A percentile compares a stretch with the other conserved stretches of the same genome.
phyloP scores from a whole-genome alignment of 75 land plant species.

The Selaginella moellendorffii region DNA sequence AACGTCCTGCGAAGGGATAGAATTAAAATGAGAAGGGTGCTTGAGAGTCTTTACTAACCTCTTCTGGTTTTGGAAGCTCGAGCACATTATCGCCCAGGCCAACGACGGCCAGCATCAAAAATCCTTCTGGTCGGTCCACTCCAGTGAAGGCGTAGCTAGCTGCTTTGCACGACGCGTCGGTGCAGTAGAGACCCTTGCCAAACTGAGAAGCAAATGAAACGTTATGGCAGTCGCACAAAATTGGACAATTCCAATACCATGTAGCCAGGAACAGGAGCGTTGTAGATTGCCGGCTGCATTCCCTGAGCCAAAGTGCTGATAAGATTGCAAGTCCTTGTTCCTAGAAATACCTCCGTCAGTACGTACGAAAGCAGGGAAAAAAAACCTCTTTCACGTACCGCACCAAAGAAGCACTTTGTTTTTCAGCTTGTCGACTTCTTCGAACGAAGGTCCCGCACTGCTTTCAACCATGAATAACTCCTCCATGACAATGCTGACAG shows the following conservation, averaged over 20 bases:
- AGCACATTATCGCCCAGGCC: conserved; percentile 38
- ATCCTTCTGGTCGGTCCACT: conserved; percentile 64
- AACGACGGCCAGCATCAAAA: conserved; percentile 47
- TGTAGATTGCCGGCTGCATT: conserved; percentile 36
- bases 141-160: conserved; percentile 62
- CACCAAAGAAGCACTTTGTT: conserved; percentile 70
- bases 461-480: conserved; percentile 38
- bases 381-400: conserved; percentile 28
- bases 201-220: conserved; percentile 23
- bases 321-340: conserved; percentile 43
- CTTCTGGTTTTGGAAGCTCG: conserved; percentile 30
- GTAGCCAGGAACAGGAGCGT: conserved; percentile 47
- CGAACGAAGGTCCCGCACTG: conserved; percentile 25
- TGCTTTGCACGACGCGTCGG: conserved; percentile 62
- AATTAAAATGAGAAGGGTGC: neutral
- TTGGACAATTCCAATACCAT: conserved; percentile 25
- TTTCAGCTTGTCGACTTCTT: conserved; percentile 40
- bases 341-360: conserved; percentile 7
- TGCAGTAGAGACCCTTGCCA: conserved; percentile 52
- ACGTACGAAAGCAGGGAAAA: neutral
- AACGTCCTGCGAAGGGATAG: conserved; percentile 31
- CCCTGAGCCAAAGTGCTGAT: conserved; percentile 42
- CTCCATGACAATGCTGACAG: conserved; percentile 35
- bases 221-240: neutral
- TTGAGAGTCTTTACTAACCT: conserved; percentile 19